Evolutionary conservation across 345 rosid genomes (phyloP).

Genomic region (Excoecaria agallocha): DNA sequence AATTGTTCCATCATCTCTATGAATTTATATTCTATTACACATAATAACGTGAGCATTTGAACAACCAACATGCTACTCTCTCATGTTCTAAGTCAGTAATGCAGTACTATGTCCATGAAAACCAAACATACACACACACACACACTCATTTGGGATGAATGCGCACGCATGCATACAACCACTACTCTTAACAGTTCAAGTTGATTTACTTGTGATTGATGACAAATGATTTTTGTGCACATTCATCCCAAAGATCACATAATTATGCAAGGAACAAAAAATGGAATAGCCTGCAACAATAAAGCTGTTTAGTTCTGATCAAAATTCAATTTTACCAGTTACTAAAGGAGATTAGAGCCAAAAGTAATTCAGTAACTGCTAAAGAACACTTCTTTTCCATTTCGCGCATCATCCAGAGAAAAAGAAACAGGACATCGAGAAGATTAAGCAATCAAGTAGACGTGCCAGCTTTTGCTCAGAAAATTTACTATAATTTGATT

Average conservation of each 20-base stretch:
- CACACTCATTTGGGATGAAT: too few relatives aligned
- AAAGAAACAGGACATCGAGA: neutral
- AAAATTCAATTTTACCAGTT: neutral
- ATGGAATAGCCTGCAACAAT: too few relatives aligned
- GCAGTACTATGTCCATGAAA: neutral
- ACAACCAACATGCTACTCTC: neutral
- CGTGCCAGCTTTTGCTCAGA: neutral
- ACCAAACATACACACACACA: neutral
- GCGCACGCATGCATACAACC: neutral
- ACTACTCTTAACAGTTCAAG: too few relatives aligned
- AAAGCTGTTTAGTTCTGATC: too few relatives aligned
- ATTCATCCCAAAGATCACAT: neutral
- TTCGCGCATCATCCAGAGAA: neutral
- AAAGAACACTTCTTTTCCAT: neutral
- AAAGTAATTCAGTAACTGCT: neutral
- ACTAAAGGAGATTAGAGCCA: neutral
- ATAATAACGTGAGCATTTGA: neutral
- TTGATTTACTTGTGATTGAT: neutral
- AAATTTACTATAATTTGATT: neutral
- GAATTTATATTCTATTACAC: neutral
- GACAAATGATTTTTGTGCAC: neutral
- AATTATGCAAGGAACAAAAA: neutral
- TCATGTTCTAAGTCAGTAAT: neutral
- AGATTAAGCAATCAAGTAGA: neutral
- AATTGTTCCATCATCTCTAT: neutral